Conservation (phyloP, 148 eudicot genomes). For the Camellia lanceoleosa region DNA sequence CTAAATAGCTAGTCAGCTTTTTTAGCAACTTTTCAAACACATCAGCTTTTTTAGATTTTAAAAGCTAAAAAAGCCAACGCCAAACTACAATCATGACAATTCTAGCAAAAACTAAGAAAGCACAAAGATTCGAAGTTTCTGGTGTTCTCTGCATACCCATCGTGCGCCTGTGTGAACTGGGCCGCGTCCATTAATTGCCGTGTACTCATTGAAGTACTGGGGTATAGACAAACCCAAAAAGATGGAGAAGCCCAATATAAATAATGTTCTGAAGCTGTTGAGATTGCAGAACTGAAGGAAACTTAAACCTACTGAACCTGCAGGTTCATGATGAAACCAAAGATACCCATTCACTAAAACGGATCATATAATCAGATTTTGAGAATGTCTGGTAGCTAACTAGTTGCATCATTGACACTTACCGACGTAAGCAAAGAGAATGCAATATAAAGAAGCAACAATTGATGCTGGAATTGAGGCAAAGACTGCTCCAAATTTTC, state of each 20-base stretch:
- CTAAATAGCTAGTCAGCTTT: no score
- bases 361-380: not conserved
- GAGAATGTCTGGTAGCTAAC: not conserved
- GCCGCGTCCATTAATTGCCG: slow-evolving; percentile 65
- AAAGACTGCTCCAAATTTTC: slow-evolving; percentile 93
- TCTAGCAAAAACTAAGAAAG: not conserved
- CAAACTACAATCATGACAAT: not conserved
- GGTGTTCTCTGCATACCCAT: slow-evolving; percentile 57
- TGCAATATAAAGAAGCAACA: slow-evolving; percentile 84
- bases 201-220: slow-evolving; percentile 83
- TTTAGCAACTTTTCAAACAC: no score
- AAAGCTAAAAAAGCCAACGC: no score
- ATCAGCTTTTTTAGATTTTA: no score
- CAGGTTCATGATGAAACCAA: not conserved
- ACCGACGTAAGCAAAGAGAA: slow-evolving; percentile 95
- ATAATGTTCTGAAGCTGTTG: slow-evolving; percentile 83
- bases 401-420: slow-evolving; percentile 19
- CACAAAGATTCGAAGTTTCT: not conserved
- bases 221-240: slow-evolving; percentile 82
- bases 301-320: slow-evolving; percentile 86
- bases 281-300: slow-evolving; percentile 94
- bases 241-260: slow-evolving; percentile 80
- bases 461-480: slow-evolving; percentile 95
- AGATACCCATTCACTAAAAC: not conserved
- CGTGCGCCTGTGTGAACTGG: slow-evolving; percentile 76